Evolutionary conservation across 331 rosid genomes (phyloP), one percentile per base, ranked within the genome.

Genomic region (Saraca asoca): DNA sequence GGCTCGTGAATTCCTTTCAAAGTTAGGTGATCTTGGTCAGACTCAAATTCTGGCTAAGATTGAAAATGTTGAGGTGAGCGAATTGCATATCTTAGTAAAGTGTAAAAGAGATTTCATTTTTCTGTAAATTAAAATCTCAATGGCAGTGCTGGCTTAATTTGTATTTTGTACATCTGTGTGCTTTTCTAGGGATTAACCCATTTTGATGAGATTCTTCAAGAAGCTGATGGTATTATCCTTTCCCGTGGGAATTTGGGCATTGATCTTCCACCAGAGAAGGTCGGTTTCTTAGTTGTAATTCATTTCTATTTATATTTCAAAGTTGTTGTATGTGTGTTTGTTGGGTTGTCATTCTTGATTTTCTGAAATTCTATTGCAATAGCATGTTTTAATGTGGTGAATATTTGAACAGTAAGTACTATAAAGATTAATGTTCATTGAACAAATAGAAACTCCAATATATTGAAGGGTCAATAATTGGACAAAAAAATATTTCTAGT

Each of bases 171-270:
- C 45, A 52, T 39, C 70, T 67, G 31, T 54, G 35, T 61, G 55
- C 24, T 49, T 58, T 66, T 55, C 12, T 69, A 94, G 99, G 99
- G 99, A 53, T 79, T 94, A 82, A 82, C 91, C 69, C 99, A 94
- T 72, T 94, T 94, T 60, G 96, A 94, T 53, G 99, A 94, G 82
- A 94, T 94, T 74, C 89, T 94, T 29, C 90, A 80, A 90, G 99
- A 86, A 82, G 99, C 97, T 15, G 99, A 94, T 75, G 99, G 99
- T 41, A 94, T 94, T 59, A 94, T 94, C 66, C 95, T 94, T 57
- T 94, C 99, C 71, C 99, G 99, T 76, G 97, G 99, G 77, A 94
- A 94, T 71, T 83, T 94, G 95, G 97, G 99, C 58, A 94, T 94
- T 51, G 96, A 94, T 83, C 96, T 94, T 73, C 99, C 99, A 42